These are phyloP conservation scores for Russula olivacea DNA, from an alignment of 768 basidiomycete genomes.

Conservation along the genomic window DNA sequence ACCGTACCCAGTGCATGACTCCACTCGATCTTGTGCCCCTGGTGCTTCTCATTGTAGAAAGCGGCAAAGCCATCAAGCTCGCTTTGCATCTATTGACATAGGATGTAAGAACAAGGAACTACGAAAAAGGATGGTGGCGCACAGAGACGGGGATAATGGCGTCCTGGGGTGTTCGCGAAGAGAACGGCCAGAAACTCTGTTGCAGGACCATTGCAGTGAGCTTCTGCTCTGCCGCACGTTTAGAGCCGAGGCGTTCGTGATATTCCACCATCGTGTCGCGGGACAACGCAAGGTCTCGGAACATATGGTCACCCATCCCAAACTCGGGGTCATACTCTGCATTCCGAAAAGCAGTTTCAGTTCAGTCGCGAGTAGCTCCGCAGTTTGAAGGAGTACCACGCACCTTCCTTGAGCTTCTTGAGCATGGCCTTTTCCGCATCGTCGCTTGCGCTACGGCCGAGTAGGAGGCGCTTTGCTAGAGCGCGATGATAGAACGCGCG, in stretches of 20 bases:
- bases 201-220: conserved; percentile 80
- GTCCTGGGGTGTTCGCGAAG: conserved; percentile 45
- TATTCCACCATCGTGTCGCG: conserved; percentile 66
- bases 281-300: conserved; percentile 80
- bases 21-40: conserved; percentile 74
- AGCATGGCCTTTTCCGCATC: conserved; percentile 84
- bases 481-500: conserved; percentile 86
- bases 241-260: conserved; percentile 36
- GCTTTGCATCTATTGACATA: conserved; percentile 55
- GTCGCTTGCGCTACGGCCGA: conserved; percentile 79
- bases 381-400: neutral
- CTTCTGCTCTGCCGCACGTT: conserved; percentile 37
- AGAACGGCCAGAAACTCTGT: conserved; percentile 83
- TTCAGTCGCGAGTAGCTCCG: neutral
- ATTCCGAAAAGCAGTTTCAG: neutral
- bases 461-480: conserved; percentile 78
- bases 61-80: conserved; percentile 55
- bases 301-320: conserved; percentile 92
- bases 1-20: conserved; percentile 83
- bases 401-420: conserved; percentile 77
- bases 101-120: conserved; percentile 2
- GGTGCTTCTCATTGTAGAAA: conserved; percentile 78
- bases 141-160: conserved; percentile 50
- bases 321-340: conserved; percentile 94
- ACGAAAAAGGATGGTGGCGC: neutral